Percentiles rank a stretch among this genome's conserved stretches.
These are phyloP conservation scores for Tagetes erecta DNA, from an alignment of 129 eudicot genomes.

Conservation along the genomic window DNA sequence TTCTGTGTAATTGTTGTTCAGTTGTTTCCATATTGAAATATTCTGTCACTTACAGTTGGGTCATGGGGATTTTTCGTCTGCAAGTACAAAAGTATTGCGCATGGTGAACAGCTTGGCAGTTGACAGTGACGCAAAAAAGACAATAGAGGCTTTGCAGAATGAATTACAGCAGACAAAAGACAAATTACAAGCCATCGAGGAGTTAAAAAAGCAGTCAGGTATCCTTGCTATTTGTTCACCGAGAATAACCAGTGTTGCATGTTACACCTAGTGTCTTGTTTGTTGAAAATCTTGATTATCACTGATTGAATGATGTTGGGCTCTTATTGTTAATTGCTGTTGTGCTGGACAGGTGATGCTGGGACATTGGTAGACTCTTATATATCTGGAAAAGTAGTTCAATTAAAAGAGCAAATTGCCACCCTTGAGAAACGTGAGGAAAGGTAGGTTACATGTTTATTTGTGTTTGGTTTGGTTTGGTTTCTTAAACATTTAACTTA, in stretches of 20 bases:
- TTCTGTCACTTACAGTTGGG: slow-evolving; percentile 64
- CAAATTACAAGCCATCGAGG: slow-evolving; percentile 82
- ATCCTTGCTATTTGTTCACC: slow-evolving; percentile 18
- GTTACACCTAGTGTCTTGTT: background rate
- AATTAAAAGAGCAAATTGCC: slow-evolving; percentile 94
- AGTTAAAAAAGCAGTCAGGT: slow-evolving; percentile 89
- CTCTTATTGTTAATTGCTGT: slow-evolving; percentile 10
- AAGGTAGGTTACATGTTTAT: slow-evolving; percentile 49
- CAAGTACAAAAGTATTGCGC: slow-evolving; percentile 87
- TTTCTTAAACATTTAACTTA: slow-evolving; percentile 4
- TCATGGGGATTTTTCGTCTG: slow-evolving; percentile 95
- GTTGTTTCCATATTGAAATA: background rate
- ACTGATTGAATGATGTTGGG: background rate
- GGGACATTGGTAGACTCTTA: slow-evolving; percentile 85
- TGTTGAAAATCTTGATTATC: background rate
- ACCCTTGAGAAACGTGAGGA: slow-evolving; percentile 97
- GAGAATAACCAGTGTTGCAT: background rate
- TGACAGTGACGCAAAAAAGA: slow-evolving; percentile 93
- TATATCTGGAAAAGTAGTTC: slow-evolving; percentile 86
- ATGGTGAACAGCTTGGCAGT: slow-evolving; percentile 96
- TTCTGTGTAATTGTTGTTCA: slow-evolving; percentile 1
- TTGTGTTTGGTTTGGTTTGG: background rate
- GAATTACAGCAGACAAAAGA: slow-evolving; percentile 83
- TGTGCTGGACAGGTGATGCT: slow-evolving; percentile 60
- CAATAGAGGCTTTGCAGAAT: slow-evolving; percentile 84